A percentile compares a stretch with the other conserved stretches of the same genome.
These are phyloP conservation scores for Geranium incanum DNA, from an alignment of 441 rosid genomes.

Conservation along the genomic window DNA sequence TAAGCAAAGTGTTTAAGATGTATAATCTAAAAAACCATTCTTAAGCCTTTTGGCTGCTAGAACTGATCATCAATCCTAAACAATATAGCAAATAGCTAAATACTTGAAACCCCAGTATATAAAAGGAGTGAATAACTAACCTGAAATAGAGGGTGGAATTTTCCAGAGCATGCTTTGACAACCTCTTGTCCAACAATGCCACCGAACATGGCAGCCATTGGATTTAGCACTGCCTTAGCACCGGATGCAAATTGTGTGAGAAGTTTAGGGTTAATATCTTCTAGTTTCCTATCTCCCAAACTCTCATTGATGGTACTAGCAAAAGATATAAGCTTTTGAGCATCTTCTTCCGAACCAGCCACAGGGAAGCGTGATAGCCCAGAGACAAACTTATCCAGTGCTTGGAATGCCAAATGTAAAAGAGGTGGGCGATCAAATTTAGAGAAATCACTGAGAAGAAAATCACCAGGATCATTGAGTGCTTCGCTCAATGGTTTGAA, in stretches of 20 bases:
- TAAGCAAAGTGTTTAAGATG: background rate
- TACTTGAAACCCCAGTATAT: background rate
- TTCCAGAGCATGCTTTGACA: conserved; percentile 92
- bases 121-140: conserved; percentile 23
- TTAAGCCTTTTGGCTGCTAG: background rate
- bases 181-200: conserved; percentile 94
- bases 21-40: background rate
- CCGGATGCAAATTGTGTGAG: conserved; percentile 77
- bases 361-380: conserved; percentile 61
- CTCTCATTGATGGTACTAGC: conserved; percentile 47
- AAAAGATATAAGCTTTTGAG: conserved; percentile 52
- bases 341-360: conserved; percentile 85
- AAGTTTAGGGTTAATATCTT: conserved; percentile 53
- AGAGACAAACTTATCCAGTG: conserved; percentile 59
- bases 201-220: conserved; percentile 97
- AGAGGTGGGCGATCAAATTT: conserved; percentile 85
- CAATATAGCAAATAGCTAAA: background rate
- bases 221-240: conserved; percentile 80
- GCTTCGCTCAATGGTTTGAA: conserved; percentile 77
- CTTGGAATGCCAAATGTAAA: conserved; percentile 82
- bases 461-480: conserved; percentile 74
- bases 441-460: conserved; percentile 78
- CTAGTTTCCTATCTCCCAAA: conserved; percentile 53
- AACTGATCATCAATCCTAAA: background rate
- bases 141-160: conserved; percentile 88